Percentiles rank a stretch among this genome's conserved stretches.
These are phyloP conservation scores for Skeletonema costatum DNA, from an alignment of 108 stramenopile genomes.

Conservation along the genomic window DNA sequence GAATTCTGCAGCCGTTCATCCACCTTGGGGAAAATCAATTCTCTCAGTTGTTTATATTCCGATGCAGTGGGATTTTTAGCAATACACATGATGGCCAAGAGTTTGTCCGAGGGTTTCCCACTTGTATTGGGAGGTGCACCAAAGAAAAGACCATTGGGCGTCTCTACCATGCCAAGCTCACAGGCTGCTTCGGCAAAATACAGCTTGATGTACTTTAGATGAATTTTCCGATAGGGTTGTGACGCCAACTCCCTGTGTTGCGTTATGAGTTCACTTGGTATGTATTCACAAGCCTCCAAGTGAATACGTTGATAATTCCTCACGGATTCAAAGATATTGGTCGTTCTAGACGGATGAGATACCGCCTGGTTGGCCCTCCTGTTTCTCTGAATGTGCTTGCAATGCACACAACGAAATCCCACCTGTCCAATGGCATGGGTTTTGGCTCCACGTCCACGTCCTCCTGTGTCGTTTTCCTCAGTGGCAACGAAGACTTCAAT, in stretches of 20 bases:
- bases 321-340: background rate
- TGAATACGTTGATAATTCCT: background rate
- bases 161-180: background rate
- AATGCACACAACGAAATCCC: background rate
- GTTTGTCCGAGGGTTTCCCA: background rate
- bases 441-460: background rate
- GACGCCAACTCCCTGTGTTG: background rate
- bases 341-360: background rate
- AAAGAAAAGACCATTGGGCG: background rate
- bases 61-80: background rate
- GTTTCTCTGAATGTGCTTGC: background rate
- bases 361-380: background rate
- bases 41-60: background rate
- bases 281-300: background rate
- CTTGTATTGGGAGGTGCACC: background rate
- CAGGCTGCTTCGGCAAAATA: background rate
- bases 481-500: background rate
- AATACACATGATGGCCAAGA: background rate
- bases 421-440: background rate
- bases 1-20: background rate
- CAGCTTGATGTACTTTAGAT: background rate
- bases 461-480: background rate
- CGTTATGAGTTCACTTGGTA: background rate
- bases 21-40: background rate
- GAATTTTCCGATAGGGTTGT: background rate